A percentile compares a stretch with the other conserved stretches of the same genome.
Evolutionary conservation across 176 grass and related monocot genomes (phyloP).

Genomic region (Paspalum vaginatum): DNA sequence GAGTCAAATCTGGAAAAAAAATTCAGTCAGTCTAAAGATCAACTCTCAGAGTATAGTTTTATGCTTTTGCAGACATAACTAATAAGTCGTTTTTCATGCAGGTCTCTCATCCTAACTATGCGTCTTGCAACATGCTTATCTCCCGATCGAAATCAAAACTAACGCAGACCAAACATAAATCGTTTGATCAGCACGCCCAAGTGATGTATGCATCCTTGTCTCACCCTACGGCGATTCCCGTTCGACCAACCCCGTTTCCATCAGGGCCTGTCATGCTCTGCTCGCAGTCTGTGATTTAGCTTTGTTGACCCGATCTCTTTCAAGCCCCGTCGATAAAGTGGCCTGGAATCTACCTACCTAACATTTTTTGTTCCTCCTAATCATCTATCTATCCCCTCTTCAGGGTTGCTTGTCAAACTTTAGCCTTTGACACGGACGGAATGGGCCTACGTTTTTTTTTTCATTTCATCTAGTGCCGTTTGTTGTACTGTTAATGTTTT

Average conservation of each 20-base stretch:
- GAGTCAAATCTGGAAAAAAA: neutral
- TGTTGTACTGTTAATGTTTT: neutral
- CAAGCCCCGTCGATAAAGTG: constrained; percentile 4
- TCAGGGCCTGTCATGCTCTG: constrained; percentile 1
- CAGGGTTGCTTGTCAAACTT: constrained; percentile 28
- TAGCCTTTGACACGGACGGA: constrained; percentile 13
- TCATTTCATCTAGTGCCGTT: neutral
- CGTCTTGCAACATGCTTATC: neutral
- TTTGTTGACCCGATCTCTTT: constrained; percentile 36
- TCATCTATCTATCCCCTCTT: constrained; percentile 15
- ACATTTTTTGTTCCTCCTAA: constrained; percentile 29
- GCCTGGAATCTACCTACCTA: constrained; percentile 40
- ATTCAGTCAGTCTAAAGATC: neutral
- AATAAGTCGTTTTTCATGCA: neutral
- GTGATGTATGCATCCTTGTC: constrained; percentile 26
- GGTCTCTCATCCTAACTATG: neutral
- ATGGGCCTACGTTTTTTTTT: neutral
- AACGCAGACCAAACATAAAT: neutral
- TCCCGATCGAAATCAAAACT: neutral
- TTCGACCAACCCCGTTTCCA: neutral
- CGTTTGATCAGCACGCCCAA: neutral
- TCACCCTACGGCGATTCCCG: neutral
- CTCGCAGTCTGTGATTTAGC: neutral
- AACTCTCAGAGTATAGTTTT: neutral
- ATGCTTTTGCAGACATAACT: constrained; percentile 13